Evolutionary conservation across 768 basidiomycete genomes (phyloP), one percentile per base, ranked within the genome.

Genomic region (Boletus fagicola): DNA sequence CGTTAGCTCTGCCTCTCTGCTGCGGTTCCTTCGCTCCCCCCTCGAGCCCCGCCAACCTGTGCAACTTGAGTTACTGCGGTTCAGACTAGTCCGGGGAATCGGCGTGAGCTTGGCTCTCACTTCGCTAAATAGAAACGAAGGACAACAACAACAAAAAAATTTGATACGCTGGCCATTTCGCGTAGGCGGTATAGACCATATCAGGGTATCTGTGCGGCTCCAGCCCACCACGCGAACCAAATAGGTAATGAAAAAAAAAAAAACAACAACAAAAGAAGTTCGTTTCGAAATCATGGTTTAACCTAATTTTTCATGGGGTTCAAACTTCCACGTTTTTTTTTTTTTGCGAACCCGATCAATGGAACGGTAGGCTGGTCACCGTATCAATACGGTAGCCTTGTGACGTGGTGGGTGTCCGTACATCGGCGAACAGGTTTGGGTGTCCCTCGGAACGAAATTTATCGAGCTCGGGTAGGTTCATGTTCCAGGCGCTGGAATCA

Each of bases 371-470:
- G n/a, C 8, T 12, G 51, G 52, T 59, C 52, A 47, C 39, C 61
- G 64, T 65, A 68, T 68, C 65, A 62, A 58, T 51, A 49, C 56
- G 65, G 55, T 48, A 40, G 30, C 24, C 16, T 18, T 40, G 54
- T 65, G 65, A 65, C 66, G 65, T 65, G 65, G 62, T 56, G 15
- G n/a, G 5, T 13, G 16, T 26, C 60, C 64, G 64, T 30, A 5
- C 5, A 45, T 62, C 64, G 55, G 60, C 61, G 57, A 49, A 24
- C 22, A 24, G 35, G n/a, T n/a, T n/a, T n/a, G n/a, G n/a, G n/a
- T n/a, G n/a, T n/a, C n/a, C n/a, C n/a, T n/a, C n/a, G n/a, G 22
- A n/a, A 18, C 16, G 4, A 47, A 11, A 47, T 22, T 31, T 5
- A 35, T 60, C 46, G 53, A 40, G 54, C 59, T 61, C 63, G 62